Base-by-base conservation (phyloP, 371 early-diverging fungal genomes). In the Rozella allomycis region DNA sequence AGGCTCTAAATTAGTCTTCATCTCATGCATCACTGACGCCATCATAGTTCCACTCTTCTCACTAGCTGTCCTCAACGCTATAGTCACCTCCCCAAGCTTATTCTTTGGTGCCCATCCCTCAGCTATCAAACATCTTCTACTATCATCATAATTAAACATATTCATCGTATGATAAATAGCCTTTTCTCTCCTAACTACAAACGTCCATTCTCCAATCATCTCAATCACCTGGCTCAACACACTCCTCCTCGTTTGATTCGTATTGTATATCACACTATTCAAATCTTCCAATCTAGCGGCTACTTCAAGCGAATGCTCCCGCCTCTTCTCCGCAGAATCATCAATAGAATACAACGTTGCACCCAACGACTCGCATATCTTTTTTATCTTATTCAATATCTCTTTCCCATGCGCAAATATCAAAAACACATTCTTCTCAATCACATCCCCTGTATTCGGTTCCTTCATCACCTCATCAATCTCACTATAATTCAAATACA, bases 101-200 rank as follows among this genome's bases (percentile, higher is more conserved):
- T 70, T 69, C 23, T 73, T 70, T 16, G 96, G 79, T 47, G 80
- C 79, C 96, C 96, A 96, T 2, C 93, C 96, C 55, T 96, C 93
- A 21, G 91, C 88, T 52, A 91, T 84, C 45, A 90, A 60, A 34
- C 83, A 78, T 53, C 85, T 84, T 43, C 84, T 73, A 49, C 73
- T 80, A 29, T 56, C 57, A 46, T 91, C 91, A 47, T 84, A 79
- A 51, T 75, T 32, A 12, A 91, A 84, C 46, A 71, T 53, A 47
- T 96, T 91, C 78, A 91, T 74, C 21, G 78, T 74, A 46, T 87
- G 78, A 58, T 84, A 90, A 37, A 87, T 76, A n/a, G 81, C 83
- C 69, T 90, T 91, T 46, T 96, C 93, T 61, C 90, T 94, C 49
- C 74, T 77, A 36, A 87, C 73, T 25, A 81, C 70, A 3, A 72